Conservation (phyloP, 345 rosid species). For the Moricandia arvensis region DNA sequence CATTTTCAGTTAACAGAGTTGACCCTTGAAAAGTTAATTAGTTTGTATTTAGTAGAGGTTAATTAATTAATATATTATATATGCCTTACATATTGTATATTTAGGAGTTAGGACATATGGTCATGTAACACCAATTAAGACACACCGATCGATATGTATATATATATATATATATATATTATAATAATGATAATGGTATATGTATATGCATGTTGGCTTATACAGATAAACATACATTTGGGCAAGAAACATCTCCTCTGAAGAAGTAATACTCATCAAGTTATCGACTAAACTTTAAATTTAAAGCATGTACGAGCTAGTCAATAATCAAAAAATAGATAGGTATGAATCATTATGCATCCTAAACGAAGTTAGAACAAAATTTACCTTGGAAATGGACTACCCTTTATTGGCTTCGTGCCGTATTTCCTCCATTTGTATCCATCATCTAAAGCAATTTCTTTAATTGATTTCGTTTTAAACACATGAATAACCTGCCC, state of each 20-base stretch:
- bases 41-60: not conserved
- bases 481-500: slow-evolving; percentile 15
- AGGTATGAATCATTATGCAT: not conserved
- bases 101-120: slow-evolving; percentile 2
- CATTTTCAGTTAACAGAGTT: not conserved
- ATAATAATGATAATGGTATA: not conserved
- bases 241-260: slow-evolving; percentile 11
- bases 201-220: slow-evolving; percentile 11
- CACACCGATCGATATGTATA: not conserved
- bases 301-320: not conserved
- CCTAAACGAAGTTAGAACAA: not conserved
- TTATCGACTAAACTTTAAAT: not conserved
- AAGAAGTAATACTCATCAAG: slow-evolving; percentile 13
- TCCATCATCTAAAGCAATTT: slow-evolving; percentile 25
- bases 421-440: slow-evolving; percentile 55
- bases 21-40: not conserved
- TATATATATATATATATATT: not conserved
- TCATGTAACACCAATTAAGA: not conserved
- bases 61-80: not conserved
- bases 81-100: slow-evolving; percentile 1
- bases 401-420: slow-evolving; percentile 45
- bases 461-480: slow-evolving; percentile 20
- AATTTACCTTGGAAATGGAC: slow-evolving; percentile 45
- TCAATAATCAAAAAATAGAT: not conserved
- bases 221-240: slow-evolving; percentile 8